phyloP scores from a whole-genome alignment of 805 yeast species.

The Millerozyma acaciae region DNA sequence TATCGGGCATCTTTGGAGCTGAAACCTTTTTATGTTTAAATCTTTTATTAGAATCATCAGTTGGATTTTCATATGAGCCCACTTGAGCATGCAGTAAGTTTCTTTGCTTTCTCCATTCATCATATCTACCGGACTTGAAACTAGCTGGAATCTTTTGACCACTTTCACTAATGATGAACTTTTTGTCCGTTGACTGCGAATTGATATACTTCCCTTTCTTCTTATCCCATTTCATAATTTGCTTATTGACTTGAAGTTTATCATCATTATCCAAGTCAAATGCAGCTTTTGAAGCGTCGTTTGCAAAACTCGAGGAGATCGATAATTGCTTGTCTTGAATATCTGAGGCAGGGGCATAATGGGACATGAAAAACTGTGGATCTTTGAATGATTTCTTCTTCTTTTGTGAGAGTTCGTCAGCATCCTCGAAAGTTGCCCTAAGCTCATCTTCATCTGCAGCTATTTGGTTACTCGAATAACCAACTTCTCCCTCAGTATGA shows the following conservation, averaged over 20 bases:
- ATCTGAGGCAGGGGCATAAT: constrained; percentile 77
- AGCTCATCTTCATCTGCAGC: constrained; percentile 44
- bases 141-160: constrained; percentile 92
- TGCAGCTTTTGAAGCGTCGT: constrained; percentile 79
- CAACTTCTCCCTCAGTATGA: constrained; percentile 49
- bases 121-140: constrained; percentile 85
- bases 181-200: constrained; percentile 73
- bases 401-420: constrained; percentile 35
- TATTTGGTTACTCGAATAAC: constrained; percentile 38
- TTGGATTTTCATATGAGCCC: constrained; percentile 49
- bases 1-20: constrained; percentile 92
- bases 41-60: constrained; percentile 31
- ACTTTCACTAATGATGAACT: constrained; percentile 89
- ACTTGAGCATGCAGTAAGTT: constrained; percentile 49
- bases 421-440: constrained; percentile 49
- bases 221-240: constrained; percentile 86
- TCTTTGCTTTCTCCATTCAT: constrained; percentile 82
- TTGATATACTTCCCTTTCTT: constrained; percentile 88
- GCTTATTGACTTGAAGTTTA: constrained; percentile 63
- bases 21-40: constrained; percentile 70
- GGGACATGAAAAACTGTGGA: constrained; percentile 76
- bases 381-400: constrained; percentile 61
- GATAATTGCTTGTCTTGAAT: constrained; percentile 78
- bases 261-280: constrained; percentile 82
- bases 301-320: constrained; percentile 61